A percentile compares a stretch with the other conserved stretches of the same genome.
Conservation (phyloP, 2,329 filamentous ascomycete genomes). For the Phoma sp. region DNA sequence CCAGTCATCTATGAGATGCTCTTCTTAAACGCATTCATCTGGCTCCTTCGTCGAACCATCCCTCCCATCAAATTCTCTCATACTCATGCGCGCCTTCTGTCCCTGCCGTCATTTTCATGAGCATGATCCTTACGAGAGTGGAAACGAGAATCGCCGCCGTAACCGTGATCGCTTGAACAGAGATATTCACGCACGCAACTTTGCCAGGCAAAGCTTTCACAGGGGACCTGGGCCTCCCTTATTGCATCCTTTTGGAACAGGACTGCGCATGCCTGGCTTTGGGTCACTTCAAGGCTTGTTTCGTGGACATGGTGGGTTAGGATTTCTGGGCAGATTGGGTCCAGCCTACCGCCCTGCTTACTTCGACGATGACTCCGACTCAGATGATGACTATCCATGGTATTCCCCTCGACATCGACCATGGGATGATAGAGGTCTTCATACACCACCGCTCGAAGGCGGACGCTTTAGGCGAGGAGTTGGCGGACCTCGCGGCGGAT, state of each 20-base stretch:
- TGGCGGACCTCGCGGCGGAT: background rate
- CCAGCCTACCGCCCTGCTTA: background rate
- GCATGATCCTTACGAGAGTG: slow-evolving; percentile 18
- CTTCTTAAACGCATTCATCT: background rate
- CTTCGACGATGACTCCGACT: background rate
- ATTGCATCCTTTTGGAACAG: background rate
- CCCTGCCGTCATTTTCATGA: slow-evolving; percentile 1
- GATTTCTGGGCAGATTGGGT: background rate
- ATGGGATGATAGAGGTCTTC: background rate
- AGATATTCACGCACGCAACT: background rate
- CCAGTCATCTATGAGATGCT: background rate
- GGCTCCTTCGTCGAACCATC: background rate
- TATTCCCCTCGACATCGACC: background rate
- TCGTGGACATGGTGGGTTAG: no score
- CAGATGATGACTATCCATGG: background rate
- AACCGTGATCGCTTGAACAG: slow-evolving; percentile 10
- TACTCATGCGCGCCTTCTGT: background rate
- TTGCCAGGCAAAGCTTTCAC: background rate
- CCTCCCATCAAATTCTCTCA: background rate
- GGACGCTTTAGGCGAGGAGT: background rate
- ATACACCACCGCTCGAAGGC: background rate
- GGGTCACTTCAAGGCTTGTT: background rate
- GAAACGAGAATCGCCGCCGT: slow-evolving; percentile 18
- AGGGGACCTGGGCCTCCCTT: no score
- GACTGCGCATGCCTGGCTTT: background rate